Evolutionary conservation across 345 rosid species (phyloP), one percentile per base, ranked within the genome.

Genomic region (Hypericum androsaemum): DNA sequence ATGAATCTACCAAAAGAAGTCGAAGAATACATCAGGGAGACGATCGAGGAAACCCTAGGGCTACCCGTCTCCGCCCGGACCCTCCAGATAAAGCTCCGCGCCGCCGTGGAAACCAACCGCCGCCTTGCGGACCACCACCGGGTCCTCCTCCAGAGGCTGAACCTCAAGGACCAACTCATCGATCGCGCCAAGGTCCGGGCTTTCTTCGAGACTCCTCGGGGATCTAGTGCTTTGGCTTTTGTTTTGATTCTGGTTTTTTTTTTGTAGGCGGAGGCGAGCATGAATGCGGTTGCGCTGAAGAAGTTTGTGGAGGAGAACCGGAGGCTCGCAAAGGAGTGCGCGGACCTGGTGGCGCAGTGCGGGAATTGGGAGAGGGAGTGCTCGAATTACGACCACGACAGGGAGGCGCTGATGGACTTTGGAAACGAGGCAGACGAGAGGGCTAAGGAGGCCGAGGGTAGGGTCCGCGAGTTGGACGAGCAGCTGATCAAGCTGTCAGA

Each of bases 351-450:
- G 75, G 69, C 50, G n/a, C 83, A 86, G 76, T 82, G 97, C 57
- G 70, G 68, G 38, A 88, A 71, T 56, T 76, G 74, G 84, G 89
- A 88, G 62, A 74, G 53, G 43, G 97, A 88, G 73, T 82, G 89
- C 47, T 66, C 79, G 39, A 74, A 82, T 37, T 88, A 82, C 43
- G 89, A 85, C 43, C 71, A 67, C 47, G 92, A 88, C 52, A 71
- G 97, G 46, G 92, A 88, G 39, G 88, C 83, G 3, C 72, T 89
- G 69, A 86, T 89, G 94, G 97, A 89, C 14, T 89, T 86, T 42
- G 95, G 94, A 47, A 86, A 86, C 37, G 97, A 89, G 72, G 84
- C 94, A 2, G 88, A 84, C 43, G 88, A 84, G 72, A 74, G 88
- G 56, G 90, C 95, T 1, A 83, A 75, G 58, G 86, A 67, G 41